Base-by-base conservation (phyloP, 1,284 basidiomycete genomes). In the Moesziomyces sp. region DNA sequence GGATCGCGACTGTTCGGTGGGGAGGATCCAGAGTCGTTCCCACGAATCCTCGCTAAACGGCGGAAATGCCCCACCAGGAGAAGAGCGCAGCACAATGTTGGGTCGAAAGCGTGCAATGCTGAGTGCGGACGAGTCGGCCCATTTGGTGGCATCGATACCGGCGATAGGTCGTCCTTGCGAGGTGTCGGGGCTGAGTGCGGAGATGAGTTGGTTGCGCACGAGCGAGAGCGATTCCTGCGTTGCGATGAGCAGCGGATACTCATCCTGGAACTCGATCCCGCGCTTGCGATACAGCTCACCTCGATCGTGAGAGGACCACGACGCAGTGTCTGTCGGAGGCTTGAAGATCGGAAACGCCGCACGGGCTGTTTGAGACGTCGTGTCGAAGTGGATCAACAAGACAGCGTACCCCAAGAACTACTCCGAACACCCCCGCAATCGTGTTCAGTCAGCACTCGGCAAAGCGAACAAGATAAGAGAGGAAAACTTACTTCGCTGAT, bases 191-290 rank as follows among this genome's bases (percentile, higher is more conserved):
- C 7, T 5, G 8, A 73, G 45, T 0, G 74, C 72, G 8, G 69
- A 45, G 1, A 24, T 6, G 8, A 80, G 58, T 38, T 76, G 75
- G 3, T 35, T 40, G 14, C 70, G 54, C 3, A 80, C 52, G 9
- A 35, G 71, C 1, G 43, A 40, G 3, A 80, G 58, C 11, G 63
- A 68, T 47, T 76, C 77, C 5, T 43, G 26, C 14, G 71, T 77
- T 6, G 78, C 60, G 18, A 80, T 57, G 4, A 79, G 62, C 0
- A 80, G 67, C 3, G 78, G 78, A 46, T 80, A 80, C 34, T 77
- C 74, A 51, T 80, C 77, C 42, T 77, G 75, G 34, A 79, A 80
- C 42, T 78, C 77, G 34, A 80, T 64, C 0, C 71, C 71, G 13
- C 68, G 60, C 28, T 53, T 59, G 3, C 64, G 54, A 13, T 68